Percentiles rank a stretch among this genome's conserved stretches.
Conservation (phyloP, 306 rosid genomes). For the Myrica gale region DNA sequence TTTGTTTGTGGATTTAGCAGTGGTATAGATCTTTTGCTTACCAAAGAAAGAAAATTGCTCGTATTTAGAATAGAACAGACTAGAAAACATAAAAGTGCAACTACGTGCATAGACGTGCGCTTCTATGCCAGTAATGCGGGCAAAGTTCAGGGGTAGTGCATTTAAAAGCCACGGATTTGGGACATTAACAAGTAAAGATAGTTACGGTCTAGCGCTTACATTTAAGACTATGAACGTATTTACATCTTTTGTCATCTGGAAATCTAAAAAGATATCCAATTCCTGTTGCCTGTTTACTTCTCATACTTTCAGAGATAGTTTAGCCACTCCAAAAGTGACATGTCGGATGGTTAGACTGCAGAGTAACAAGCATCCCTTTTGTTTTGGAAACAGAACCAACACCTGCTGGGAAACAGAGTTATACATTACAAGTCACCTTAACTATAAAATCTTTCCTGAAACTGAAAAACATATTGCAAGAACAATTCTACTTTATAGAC, state of each 20-base stretch:
- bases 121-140: no score
- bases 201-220: neutral
- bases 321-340: constrained; percentile 25
- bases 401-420: constrained; percentile 17
- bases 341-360: constrained; percentile 16
- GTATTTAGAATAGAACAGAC: no score
- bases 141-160: no score
- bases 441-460: neutral
- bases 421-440: neutral
- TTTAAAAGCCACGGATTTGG: no score
- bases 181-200: no score
- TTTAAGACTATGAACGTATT: constrained; percentile 44
- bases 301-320: constrained; percentile 20
- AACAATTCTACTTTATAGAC: neutral
- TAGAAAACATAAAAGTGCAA: no score
- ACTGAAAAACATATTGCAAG: neutral
- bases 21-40: no score
- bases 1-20: no score
- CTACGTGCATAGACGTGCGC: no score
- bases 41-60: no score
- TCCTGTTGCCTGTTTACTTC: constrained; percentile 34
- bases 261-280: constrained; percentile 28
- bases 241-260: constrained; percentile 41
- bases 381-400: constrained; percentile 18
- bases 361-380: constrained; percentile 21